Percentiles rank a stretch among this genome's conserved stretches.
phyloP scores from a whole-genome alignment of 306 rosid species.

The Rosa lucieae region DNA sequence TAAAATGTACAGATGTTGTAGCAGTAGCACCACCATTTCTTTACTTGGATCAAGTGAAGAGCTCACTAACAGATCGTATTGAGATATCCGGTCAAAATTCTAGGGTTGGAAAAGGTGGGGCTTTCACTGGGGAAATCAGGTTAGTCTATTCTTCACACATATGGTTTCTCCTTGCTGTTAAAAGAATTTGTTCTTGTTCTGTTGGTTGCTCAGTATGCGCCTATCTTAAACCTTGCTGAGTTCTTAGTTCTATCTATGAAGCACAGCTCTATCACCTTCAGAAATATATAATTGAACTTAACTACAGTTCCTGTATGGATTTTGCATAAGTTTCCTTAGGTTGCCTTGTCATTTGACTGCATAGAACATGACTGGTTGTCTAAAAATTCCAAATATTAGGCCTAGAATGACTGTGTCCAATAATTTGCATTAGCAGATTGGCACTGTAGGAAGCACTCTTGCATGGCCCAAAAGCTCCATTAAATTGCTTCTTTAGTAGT shows the following conservation, averaged over 20 bases:
- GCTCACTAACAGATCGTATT: conserved; percentile 67
- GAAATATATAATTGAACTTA: neutral
- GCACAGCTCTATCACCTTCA: neutral
- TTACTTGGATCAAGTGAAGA: conserved; percentile 86
- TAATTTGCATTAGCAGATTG: neutral
- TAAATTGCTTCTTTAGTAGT: no score
- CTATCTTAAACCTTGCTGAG: neutral
- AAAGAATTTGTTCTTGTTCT: neutral
- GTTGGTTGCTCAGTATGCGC: neutral
- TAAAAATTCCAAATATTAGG: neutral
- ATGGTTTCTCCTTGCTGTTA: neutral
- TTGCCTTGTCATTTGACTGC: neutral
- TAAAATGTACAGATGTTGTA: conserved; percentile 61
- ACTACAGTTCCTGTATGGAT: neutral
- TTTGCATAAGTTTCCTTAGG: neutral
- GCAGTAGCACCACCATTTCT: conserved; percentile 88
- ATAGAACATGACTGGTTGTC: neutral
- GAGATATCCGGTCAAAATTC: conserved; percentile 94
- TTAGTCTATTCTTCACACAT: conserved; percentile 23
- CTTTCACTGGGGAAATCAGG: conserved; percentile 99
- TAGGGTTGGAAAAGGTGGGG: conserved; percentile 99
- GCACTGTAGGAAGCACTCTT: no score
- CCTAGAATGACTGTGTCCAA: neutral
- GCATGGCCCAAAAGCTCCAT: no score
- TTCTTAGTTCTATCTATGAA: neutral